Base-by-base conservation (phyloP, 441 rosid genomes). In the Pelargonium australe region DNA sequence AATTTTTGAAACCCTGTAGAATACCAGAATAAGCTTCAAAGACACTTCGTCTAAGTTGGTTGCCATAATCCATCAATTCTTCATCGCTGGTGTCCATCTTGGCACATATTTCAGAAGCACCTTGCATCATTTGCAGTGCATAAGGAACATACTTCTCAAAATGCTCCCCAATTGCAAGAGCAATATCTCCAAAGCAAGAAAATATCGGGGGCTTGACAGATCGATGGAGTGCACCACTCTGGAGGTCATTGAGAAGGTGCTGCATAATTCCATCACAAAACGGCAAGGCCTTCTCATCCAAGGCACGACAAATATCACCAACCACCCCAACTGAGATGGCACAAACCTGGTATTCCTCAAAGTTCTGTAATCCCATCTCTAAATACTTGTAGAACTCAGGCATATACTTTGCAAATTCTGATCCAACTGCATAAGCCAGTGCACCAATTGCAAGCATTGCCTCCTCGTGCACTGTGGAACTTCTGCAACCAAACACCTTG, bases 11-110 rank as follows among this genome's bases (percentile, higher is more conserved):
- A 25, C 98, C 97, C 79, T 93, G 98, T 16, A 93, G 89, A 70
- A 91, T 91, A 70, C 96, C 98, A 3, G 97, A 89, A 79, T 89
- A 93, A 17, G 97, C 97, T 72, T 93, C 97, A 14, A 90, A 93
- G 64, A 93, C 85, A 81, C 98, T 88, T 43, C 86, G 82, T 71
- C 87, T 81, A 34, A 93, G 92, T 81, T 89, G 92, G 83, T 91
- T 89, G 0, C 89, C 92, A 40, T 89, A 93, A 58, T 86, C 96
- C 85, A 93, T 71, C 78, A 90, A 67, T 81, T 91, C 97, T 73
- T 87, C 97, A 63, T 90, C 97, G 4, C 70, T 79, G 28, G 78
- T 69, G 72, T 93, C 89, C 80, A 93, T 84, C 76, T 84, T 86
- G 3, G 87, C 86, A 72, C 95, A 89, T 5, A 87, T 74, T 78